Evolutionary conservation across 2,329 filamentous ascomycete species (phyloP).

Genomic region (Byssochlamys sp.): DNA sequence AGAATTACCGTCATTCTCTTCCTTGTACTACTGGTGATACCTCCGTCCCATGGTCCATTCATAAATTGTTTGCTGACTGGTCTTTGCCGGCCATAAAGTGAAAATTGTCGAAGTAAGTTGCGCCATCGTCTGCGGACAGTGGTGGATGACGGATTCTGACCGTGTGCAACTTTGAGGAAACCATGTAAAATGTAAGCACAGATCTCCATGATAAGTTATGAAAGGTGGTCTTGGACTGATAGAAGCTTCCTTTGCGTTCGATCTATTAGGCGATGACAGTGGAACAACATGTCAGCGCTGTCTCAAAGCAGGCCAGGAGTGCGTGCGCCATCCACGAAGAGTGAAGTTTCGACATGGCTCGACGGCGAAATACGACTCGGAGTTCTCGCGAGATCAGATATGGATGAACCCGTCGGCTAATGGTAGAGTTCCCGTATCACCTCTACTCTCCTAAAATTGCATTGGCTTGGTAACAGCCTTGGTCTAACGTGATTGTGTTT

Average conservation of each 20-base stretch:
- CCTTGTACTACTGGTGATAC: background rate
- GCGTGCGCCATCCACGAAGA: conserved; percentile 5
- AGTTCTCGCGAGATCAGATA: conserved; percentile 17
- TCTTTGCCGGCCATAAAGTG: background rate
- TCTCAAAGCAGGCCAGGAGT: conserved; percentile 5
- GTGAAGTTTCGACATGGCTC: conserved; percentile 20
- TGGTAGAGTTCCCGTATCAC: background rate
- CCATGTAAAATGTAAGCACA: background rate
- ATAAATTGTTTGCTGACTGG: background rate
- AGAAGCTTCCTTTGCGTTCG: background rate
- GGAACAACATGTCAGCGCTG: conserved; percentile 2
- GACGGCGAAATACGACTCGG: conserved; percentile 17
- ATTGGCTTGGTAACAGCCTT: background rate
- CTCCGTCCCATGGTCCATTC: no score
- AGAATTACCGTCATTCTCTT: background rate
- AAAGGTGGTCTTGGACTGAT: background rate
- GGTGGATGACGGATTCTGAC: background rate
- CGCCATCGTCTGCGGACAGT: background rate
- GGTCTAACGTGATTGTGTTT: background rate
- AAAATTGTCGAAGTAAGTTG: background rate
- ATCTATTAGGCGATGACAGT: background rate
- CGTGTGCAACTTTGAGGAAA: background rate
- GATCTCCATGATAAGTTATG: background rate
- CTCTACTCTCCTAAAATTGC: background rate
- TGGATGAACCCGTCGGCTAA: conserved; percentile 17